These are phyloP conservation scores for Pyricularia pennisetigena DNA, from an alignment of 2,329 filamentous ascomycete genomes.

Conservation along the genomic window DNA sequence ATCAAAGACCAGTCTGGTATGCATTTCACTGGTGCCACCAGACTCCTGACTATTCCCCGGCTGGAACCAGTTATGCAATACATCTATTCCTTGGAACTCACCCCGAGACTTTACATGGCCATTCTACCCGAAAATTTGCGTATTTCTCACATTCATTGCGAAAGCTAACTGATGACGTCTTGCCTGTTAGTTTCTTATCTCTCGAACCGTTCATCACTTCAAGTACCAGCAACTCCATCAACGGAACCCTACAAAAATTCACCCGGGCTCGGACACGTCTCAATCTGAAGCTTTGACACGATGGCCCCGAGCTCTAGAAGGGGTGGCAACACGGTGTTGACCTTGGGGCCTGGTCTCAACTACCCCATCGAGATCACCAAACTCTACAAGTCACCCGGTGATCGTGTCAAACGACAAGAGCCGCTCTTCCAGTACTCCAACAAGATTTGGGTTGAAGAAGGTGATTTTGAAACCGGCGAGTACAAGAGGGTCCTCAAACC, in stretches of 20 bases:
- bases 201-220: neutral
- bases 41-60: neutral
- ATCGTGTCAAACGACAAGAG: constrained; percentile 65
- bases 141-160: neutral
- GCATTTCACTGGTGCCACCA: neutral
- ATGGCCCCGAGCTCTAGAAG: neutral
- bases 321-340: constrained; percentile 23
- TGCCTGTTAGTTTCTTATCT: neutral
- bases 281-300: neutral
- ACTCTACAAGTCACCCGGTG: constrained; percentile 66
- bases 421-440: constrained; percentile 82
- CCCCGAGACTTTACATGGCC: neutral
- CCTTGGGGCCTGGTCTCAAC: constrained; percentile 55
- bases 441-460: constrained; percentile 66
- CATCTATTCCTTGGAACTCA: neutral
- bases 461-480: constrained; percentile 51
- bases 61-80: neutral
- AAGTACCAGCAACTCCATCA: neutral
- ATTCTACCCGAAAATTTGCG: neutral
- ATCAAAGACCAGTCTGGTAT: neutral
- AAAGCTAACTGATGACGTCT: neutral
- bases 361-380: constrained; percentile 92
- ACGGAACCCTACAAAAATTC: neutral
- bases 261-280: neutral
- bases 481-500: constrained; percentile 59